Conservation (phyloP, 106 monocot genomes). For the Alisma plantagoaquatica region DNA sequence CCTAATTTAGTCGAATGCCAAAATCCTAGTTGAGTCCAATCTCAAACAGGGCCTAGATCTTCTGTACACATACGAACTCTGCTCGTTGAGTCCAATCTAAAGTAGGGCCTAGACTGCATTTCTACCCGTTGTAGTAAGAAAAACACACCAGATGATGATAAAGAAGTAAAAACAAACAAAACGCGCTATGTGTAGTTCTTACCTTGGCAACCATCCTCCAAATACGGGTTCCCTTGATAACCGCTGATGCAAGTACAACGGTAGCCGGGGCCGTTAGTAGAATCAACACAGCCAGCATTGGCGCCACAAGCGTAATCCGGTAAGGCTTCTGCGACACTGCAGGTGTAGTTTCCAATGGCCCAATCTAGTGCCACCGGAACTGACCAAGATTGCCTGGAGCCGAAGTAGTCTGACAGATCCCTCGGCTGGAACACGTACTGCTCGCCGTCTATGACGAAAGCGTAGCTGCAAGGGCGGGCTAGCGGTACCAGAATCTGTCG, state of each 20-base stretch:
- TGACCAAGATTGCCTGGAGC: not conserved
- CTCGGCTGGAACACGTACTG: not conserved
- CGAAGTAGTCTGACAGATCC: not conserved
- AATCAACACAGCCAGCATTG: not conserved
- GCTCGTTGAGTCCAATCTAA: too few species aligned
- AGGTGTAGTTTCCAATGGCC: not conserved
- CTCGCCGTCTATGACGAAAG: slow-evolving; percentile 6
- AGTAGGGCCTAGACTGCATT: too few species aligned
- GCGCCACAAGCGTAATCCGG: not conserved
- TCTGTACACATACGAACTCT: too few species aligned
- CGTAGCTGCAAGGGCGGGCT: too few species aligned
- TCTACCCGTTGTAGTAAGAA: too few species aligned
- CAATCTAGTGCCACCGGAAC: slow-evolving; percentile 4
- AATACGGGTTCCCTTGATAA: not conserved
- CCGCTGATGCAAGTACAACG: not conserved
- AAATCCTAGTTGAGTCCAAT: too few species aligned
- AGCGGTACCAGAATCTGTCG: too few species aligned
- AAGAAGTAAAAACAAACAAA: too few species aligned
- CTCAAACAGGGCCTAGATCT: too few species aligned
- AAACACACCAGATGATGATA: too few species aligned
- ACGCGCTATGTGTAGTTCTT: too few species aligned
- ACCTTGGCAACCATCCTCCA: not conserved
- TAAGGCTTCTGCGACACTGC: not conserved
- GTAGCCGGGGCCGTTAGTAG: not conserved
- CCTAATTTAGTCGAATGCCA: too few species aligned